phyloP scores from a whole-genome alignment of 2,329 filamentous ascomycete genomes.

The Fusarium annulatum region DNA sequence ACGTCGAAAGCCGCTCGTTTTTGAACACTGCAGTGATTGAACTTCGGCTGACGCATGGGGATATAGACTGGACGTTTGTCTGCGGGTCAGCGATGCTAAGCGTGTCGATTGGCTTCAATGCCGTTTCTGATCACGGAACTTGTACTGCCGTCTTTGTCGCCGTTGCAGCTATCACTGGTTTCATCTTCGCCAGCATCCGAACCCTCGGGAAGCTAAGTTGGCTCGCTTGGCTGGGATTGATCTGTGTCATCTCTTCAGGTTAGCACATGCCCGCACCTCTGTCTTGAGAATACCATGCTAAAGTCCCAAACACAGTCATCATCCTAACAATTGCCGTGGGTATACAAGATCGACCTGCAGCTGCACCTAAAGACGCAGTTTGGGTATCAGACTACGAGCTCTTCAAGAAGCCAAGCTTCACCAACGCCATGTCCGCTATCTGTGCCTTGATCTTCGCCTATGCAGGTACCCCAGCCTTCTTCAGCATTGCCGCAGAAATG shows the following conservation, averaged over 20 bases:
- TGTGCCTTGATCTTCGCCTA: slow-evolving; percentile 51
- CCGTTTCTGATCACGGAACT: slow-evolving; percentile 51
- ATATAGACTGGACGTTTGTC: slow-evolving; percentile 8
- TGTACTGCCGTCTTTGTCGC: slow-evolving; percentile 55
- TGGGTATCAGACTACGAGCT: slow-evolving; percentile 23
- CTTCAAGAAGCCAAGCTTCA: slow-evolving; percentile 16
- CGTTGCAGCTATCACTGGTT: slow-evolving; percentile 45
- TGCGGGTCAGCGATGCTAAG: slow-evolving; percentile 35
- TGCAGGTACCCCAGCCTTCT: slow-evolving; percentile 50
- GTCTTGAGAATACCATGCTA: background rate
- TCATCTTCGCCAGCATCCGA: slow-evolving; percentile 48
- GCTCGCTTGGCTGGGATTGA: slow-evolving; percentile 45
- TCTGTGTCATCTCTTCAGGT: slow-evolving; percentile 17
- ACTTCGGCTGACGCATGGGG: background rate
- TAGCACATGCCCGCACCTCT: accelerated
- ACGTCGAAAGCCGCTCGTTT: background rate
- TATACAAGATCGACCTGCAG: slow-evolving; percentile 29
- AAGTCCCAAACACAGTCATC: slow-evolving; percentile 7
- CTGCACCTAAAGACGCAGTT: slow-evolving; percentile 12
- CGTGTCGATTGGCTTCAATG: slow-evolving; percentile 53
- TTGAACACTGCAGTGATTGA: accelerated
- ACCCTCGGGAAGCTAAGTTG: slow-evolving; percentile 48
- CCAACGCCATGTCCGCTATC: slow-evolving; percentile 42
- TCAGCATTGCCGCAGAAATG: slow-evolving; percentile 48
- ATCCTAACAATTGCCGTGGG: slow-evolving; percentile 38